These are phyloP conservation scores for Silene latifolia DNA, from an alignment of 148 eudicot genomes.

Conservation along the genomic window DNA sequence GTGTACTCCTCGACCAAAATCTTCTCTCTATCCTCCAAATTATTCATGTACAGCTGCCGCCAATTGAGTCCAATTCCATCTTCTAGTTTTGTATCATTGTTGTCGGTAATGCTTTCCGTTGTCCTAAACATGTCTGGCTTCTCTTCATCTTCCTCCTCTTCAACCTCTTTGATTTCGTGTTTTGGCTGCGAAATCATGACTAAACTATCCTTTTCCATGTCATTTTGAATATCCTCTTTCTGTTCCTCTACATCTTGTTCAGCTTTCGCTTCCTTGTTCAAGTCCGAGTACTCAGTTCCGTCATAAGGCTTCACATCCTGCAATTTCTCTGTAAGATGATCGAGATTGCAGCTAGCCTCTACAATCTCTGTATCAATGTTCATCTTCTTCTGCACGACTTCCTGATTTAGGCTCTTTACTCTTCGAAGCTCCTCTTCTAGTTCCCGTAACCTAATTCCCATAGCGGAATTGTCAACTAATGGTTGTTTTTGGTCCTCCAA, in stretches of 20 bases:
- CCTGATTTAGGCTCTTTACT: constrained; percentile 40
- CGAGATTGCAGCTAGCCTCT: constrained; percentile 48
- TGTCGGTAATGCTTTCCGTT: constrained; percentile 20
- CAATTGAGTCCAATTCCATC: constrained; percentile 55
- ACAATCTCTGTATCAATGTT: constrained; percentile 34
- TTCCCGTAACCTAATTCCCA: constrained; percentile 40
- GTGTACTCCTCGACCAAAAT: constrained; percentile 63
- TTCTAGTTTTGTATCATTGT: constrained; percentile 20
- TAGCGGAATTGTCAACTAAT: constrained; percentile 27
- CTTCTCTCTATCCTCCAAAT: constrained; percentile 67
- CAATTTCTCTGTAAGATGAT: constrained; percentile 55
- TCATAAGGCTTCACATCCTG: constrained; percentile 50
- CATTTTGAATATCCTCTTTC: constrained; percentile 29
- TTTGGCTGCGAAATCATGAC: constrained; percentile 4
- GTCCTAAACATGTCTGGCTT: constrained; percentile 21
- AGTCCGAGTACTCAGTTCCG: constrained; percentile 24
- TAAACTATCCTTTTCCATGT: constrained; percentile 25
- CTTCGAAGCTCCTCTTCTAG: constrained; percentile 51
- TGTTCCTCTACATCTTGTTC: constrained; percentile 29
- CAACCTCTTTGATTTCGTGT: constrained; percentile 22
- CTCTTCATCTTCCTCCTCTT: constrained; percentile 34
- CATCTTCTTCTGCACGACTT: constrained; percentile 34
- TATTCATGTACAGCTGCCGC: constrained; percentile 48
- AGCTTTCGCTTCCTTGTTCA: constrained; percentile 22
- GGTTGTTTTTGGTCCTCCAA: constrained; percentile 51